Conservation (phyloP, 2,329 filamentous ascomycete genomes). For the Venturia nashicola region DNA sequence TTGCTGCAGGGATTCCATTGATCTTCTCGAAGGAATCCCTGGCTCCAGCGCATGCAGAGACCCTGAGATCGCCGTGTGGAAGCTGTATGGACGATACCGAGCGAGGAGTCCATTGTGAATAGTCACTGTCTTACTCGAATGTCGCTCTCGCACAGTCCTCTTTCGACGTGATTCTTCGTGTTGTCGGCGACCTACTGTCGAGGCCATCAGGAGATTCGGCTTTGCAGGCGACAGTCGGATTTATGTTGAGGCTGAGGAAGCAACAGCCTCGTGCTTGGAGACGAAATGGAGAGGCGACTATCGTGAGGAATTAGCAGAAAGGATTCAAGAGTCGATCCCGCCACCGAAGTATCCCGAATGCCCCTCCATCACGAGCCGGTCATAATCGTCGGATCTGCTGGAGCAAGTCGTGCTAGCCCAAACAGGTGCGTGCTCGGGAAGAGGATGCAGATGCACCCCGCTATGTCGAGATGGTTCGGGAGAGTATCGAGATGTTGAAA, state of each 20-base stretch:
- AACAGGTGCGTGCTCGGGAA: background rate
- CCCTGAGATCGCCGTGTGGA: background rate
- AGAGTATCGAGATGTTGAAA: background rate
- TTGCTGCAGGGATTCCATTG: background rate
- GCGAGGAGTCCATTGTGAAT: background rate
- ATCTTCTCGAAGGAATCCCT: background rate
- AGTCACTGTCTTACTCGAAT: background rate
- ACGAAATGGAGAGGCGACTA: background rate
- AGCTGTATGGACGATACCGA: background rate
- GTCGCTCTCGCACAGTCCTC: background rate
- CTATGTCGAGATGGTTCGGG: constrained; percentile 1
- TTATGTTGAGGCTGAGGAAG: background rate
- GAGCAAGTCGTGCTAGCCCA: background rate
- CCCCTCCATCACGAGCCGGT: background rate
- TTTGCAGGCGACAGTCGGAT: background rate
- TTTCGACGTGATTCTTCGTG: background rate
- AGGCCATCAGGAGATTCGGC: background rate
- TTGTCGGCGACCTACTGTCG: background rate
- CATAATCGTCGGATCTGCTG: background rate
- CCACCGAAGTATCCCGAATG: background rate
- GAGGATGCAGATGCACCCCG: background rate
- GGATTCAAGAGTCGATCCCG: background rate
- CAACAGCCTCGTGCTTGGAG: background rate
- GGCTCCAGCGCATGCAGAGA: background rate
- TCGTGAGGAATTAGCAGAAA: background rate